Evolutionary conservation across 306 rosid species (phyloP).

Genomic region (Prinsepia uniflora): DNA sequence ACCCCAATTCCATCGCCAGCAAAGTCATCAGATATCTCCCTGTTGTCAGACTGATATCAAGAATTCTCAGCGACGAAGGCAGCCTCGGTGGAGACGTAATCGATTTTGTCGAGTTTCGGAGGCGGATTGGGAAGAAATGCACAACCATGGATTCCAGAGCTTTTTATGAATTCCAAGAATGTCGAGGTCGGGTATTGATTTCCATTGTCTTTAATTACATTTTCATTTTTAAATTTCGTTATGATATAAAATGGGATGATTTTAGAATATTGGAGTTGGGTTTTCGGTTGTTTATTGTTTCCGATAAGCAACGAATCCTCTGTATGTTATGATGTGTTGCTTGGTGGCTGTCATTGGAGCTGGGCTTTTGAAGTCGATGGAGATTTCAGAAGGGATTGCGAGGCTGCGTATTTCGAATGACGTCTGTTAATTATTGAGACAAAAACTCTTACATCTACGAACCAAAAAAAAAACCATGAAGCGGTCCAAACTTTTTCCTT

Average conservation of each 20-base stretch:
- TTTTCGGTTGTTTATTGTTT: constrained; percentile 1
- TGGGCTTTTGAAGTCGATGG: constrained; percentile 90
- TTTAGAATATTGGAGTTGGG: constrained; percentile 18
- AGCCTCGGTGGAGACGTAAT: constrained; percentile 74
- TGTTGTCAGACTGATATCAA: constrained; percentile 68
- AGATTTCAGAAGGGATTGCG: constrained; percentile 78
- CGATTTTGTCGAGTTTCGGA: constrained; percentile 84
- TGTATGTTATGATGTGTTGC: constrained; percentile 78
- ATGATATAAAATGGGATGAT: not conserved
- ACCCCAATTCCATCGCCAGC: constrained; percentile 59
- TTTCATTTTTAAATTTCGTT: not conserved
- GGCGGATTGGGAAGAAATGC: constrained; percentile 80
- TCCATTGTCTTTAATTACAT: not conserved
- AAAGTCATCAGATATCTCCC: constrained; percentile 87
- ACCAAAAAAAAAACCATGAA: too few relatives aligned
- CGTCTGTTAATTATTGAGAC: too few relatives aligned
- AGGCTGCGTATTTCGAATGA: constrained; percentile 79
- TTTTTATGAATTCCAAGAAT: constrained; percentile 65
- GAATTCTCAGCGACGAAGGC: constrained; percentile 79
- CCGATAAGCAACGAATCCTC: constrained; percentile 76
- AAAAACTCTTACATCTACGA: too few relatives aligned
- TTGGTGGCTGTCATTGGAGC: constrained; percentile 90
- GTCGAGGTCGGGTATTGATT: constrained; percentile 61
- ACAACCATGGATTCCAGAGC: constrained; percentile 55
- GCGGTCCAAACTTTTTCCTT: too few relatives aligned